These are phyloP conservation scores for Besnoitia besnoiti DNA, from an alignment of 169 alveolate genomes.

Conservation along the genomic window DNA sequence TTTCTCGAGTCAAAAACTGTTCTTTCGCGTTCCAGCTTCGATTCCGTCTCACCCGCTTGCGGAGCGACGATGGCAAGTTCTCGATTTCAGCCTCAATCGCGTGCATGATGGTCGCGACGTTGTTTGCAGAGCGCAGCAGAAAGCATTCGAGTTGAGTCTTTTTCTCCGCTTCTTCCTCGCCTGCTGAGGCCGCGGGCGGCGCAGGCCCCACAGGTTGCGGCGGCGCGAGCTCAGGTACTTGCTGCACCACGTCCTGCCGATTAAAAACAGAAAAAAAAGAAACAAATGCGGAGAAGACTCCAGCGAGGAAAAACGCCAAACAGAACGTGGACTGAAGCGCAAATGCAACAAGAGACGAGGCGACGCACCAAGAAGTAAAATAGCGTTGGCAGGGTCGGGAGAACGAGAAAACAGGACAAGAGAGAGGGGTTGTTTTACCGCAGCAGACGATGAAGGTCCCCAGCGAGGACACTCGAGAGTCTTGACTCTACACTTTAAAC, in stretches of 20 bases:
- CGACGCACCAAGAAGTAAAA: background rate
- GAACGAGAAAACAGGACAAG: background rate
- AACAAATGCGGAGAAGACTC: background rate
- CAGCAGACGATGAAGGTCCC: too few relatives aligned
- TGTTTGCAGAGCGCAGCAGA: background rate
- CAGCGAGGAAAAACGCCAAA: background rate
- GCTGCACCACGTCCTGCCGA: slow-evolving; percentile 11
- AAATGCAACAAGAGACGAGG: background rate
- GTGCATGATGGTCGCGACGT: slow-evolving; percentile 3
- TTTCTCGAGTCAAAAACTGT: too few relatives aligned
- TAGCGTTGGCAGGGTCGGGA: background rate
- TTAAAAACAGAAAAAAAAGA: background rate
- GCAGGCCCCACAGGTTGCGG: background rate
- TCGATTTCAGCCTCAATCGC: background rate
- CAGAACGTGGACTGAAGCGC: background rate
- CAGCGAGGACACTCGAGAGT: too few relatives aligned
- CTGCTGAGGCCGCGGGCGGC: background rate
- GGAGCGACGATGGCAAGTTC: background rate
- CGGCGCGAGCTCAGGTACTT: background rate
- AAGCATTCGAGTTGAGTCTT: background rate
- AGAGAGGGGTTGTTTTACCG: too few relatives aligned
- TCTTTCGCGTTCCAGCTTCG: too few relatives aligned
- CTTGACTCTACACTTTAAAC: too few relatives aligned
- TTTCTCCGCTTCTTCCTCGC: background rate
- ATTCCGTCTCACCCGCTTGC: background rate